Conservation (phyloP, 768 basidiomycete species). For the Kwoniella dejecticola region DNA sequence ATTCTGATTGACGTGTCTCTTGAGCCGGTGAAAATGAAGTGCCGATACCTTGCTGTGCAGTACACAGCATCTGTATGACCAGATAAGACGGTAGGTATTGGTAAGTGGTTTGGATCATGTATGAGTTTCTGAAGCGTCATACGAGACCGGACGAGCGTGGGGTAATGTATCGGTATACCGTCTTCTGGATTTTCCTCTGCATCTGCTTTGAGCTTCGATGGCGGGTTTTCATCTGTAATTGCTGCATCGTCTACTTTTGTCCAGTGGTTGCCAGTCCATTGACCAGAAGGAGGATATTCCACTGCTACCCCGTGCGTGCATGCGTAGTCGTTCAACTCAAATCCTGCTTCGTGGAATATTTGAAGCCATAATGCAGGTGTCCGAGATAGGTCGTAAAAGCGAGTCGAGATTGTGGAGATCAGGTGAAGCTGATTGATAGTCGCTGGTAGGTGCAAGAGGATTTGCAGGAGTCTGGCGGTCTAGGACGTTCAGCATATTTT, state of each 20-base stretch:
- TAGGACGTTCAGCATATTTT: neutral
- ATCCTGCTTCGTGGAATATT: slow-evolving; percentile 21
- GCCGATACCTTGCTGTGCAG: slow-evolving; percentile 8
- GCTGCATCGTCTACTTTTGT: neutral
- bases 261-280: slow-evolving; percentile 24
- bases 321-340: slow-evolving; percentile 3
- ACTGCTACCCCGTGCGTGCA: slow-evolving; percentile 1
- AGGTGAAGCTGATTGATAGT: slow-evolving; percentile 18
- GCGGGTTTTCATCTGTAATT: neutral
- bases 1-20: slow-evolving; percentile 36
- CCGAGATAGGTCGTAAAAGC: slow-evolving; percentile 28
- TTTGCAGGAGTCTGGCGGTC: slow-evolving; percentile 27
- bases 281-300: slow-evolving; percentile 18
- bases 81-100: neutral
- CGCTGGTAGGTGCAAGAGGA: slow-evolving; percentile 34
- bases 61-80: slow-evolving; percentile 33
- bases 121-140: slow-evolving; percentile 8
- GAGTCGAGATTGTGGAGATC: slow-evolving; percentile 25
- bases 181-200: neutral
- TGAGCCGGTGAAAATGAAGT: slow-evolving; percentile 39
- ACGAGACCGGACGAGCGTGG: slow-evolving; percentile 35
- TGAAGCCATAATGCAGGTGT: slow-evolving; percentile 32
- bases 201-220: neutral
- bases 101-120: neutral
- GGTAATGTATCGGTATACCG: slow-evolving; percentile 37